Percentiles rank a stretch among this genome's conserved stretches.
phyloP scores from a whole-genome alignment of 2,329 filamentous ascomycete species.

The Xylariaceae sp. region DNA sequence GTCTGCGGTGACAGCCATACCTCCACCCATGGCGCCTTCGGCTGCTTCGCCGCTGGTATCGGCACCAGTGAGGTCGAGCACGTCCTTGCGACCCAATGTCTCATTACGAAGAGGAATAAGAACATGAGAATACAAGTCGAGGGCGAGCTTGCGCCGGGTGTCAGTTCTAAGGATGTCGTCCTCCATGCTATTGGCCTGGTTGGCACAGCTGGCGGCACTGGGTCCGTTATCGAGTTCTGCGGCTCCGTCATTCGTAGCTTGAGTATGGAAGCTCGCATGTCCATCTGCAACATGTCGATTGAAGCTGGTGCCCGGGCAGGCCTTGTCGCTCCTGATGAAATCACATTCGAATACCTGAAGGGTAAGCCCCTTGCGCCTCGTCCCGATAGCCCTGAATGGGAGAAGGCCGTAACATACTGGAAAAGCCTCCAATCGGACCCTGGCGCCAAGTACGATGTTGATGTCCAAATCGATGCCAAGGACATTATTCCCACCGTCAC shows the following conservation, averaged over 20 bases:
- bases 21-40: constrained; percentile 95
- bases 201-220: constrained; percentile 91
- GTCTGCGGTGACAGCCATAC: constrained; percentile 98
- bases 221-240: constrained; percentile 94
- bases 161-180: constrained; percentile 94
- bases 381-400: constrained; percentile 81
- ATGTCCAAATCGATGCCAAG: constrained; percentile 85
- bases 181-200: constrained; percentile 90
- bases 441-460: constrained; percentile 84
- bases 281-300: constrained; percentile 99
- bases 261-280: constrained; percentile 98
- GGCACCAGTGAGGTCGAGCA: constrained; percentile 98
- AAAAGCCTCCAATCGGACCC: constrained; percentile 77
- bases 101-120: constrained; percentile 93
- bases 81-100: constrained; percentile 90
- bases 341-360: constrained; percentile 92
- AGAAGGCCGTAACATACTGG: constrained; percentile 86
- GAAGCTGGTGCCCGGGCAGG: constrained; percentile 92
- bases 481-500: constrained; percentile 92
- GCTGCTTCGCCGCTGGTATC: constrained; percentile 91
- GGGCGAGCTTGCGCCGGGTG: constrained; percentile 81
- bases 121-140: constrained; percentile 98
- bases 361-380: constrained; percentile 84
- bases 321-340: constrained; percentile 94
- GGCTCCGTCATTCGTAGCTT: constrained; percentile 85